A percentile compares a stretch with the other conserved stretches of the same genome.
Conservation (phyloP, 345 rosid species). For the Eucalyptus cladocalyx region DNA sequence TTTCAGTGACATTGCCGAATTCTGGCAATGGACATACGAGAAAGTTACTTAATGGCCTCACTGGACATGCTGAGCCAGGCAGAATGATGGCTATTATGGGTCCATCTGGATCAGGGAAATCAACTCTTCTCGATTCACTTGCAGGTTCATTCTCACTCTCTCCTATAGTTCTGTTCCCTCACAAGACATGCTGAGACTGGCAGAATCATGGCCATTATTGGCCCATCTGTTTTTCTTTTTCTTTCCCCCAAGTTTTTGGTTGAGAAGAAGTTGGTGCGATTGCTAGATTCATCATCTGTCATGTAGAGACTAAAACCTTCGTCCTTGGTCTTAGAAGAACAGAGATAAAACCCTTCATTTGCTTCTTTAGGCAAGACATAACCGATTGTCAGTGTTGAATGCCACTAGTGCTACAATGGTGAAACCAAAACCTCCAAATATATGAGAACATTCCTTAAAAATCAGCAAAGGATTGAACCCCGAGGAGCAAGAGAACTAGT, state of each 20-base stretch:
- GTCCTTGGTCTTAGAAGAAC: neutral
- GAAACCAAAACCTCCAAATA: neutral
- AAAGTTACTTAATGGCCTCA: slow-evolving; percentile 65
- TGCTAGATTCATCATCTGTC: neutral
- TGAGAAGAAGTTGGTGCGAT: neutral
- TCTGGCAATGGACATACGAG: slow-evolving; percentile 49
- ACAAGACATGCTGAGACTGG: slow-evolving; percentile 74
- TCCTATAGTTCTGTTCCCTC: neutral
- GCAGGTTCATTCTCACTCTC: slow-evolving; percentile 35
- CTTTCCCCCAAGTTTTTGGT: neutral
- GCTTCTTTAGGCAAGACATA: neutral
- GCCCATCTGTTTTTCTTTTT: neutral
- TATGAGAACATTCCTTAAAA: neutral
- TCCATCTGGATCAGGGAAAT: slow-evolving; percentile 92
- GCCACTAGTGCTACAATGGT: neutral
- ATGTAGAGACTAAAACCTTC: neutral
- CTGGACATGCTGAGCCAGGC: slow-evolving; percentile 89
- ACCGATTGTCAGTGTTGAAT: neutral
- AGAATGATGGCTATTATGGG: slow-evolving; percentile 94
- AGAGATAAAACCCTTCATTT: neutral
- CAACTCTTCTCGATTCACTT: slow-evolving; percentile 89
- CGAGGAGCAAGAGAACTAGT: neutral
- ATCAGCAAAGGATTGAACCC: neutral
- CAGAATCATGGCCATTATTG: slow-evolving; percentile 58
- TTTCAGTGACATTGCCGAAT: slow-evolving; percentile 60